Percentiles rank a stretch among this genome's conserved stretches.
phyloP scores from a whole-genome alignment of 768 basidiomycete genomes.

The Podaxis sp. region DNA sequence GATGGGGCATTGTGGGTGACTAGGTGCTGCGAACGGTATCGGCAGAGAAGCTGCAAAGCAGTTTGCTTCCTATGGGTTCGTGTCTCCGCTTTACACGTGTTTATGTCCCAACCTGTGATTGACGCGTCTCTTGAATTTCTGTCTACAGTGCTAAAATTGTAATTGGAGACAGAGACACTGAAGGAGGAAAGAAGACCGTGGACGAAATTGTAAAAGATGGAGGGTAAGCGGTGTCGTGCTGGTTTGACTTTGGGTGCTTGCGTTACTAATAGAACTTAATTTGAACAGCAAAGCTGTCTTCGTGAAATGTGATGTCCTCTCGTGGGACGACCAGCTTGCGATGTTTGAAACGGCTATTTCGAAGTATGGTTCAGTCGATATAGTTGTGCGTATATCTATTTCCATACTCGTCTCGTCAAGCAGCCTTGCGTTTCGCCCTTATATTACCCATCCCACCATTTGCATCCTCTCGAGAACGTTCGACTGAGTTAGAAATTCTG shows the following conservation, averaged over 20 bases:
- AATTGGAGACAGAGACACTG: constrained; percentile 49
- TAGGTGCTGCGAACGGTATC: constrained; percentile 53
- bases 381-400: constrained; percentile 41
- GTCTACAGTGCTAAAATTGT: constrained; percentile 46
- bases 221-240: constrained; percentile 33
- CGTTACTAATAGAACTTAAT: not conserved
- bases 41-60: constrained; percentile 48
- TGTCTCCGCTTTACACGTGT: not conserved
- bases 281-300: constrained; percentile 37
- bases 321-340: constrained; percentile 52
- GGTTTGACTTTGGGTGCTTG: not conserved
- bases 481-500: not conserved
- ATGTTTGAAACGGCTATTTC: constrained; percentile 49
- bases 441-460: not conserved
- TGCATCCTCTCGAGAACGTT: not conserved
- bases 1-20: not conserved
- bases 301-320: constrained; percentile 47
- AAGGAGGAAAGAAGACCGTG: constrained; percentile 38
- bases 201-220: constrained; percentile 37
- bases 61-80: constrained; percentile 53
- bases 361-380: constrained; percentile 47
- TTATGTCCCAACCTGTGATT: not conserved
- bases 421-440: not conserved
- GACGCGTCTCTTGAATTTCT: not conserved
- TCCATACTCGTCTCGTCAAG: not conserved